Evolutionary conservation across 2,329 filamentous ascomycete species (phyloP).

Genomic region (Colletotrichum siamense): DNA sequence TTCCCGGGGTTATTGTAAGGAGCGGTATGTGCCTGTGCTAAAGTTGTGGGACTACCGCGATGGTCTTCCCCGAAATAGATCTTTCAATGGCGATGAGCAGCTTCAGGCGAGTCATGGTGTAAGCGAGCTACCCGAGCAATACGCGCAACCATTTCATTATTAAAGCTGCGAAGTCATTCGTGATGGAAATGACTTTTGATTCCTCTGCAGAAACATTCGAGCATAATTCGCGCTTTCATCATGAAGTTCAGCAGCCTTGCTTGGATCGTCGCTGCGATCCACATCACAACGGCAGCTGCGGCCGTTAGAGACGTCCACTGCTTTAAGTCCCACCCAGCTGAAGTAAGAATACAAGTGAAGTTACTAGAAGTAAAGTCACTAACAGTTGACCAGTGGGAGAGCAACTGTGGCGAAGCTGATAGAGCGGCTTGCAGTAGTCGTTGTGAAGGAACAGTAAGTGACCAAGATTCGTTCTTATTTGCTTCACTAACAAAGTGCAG

Average conservation of each 20-base stretch:
- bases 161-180: rapidly evolving
- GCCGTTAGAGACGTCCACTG: background rate
- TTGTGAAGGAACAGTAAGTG: background rate
- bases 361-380: background rate
- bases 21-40: background rate
- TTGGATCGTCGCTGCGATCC: background rate
- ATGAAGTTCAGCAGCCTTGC: background rate
- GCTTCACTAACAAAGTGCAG: background rate
- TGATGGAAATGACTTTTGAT: rapidly evolving
- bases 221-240: background rate
- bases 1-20: background rate
- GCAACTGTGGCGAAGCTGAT: background rate
- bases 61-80: background rate
- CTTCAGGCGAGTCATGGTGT: background rate
- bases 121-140: background rate
- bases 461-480: background rate
- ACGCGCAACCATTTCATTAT: rapidly evolving
- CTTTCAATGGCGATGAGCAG: background rate
- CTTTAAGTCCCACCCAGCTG: background rate
- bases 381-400: background rate
- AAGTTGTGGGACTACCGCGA: background rate
- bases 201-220: background rate
- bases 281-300: background rate
- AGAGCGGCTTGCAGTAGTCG: background rate
- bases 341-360: background rate